phyloP scores from a whole-genome alignment of 179 eudicot genomes.

The Beta macrorhiza region DNA sequence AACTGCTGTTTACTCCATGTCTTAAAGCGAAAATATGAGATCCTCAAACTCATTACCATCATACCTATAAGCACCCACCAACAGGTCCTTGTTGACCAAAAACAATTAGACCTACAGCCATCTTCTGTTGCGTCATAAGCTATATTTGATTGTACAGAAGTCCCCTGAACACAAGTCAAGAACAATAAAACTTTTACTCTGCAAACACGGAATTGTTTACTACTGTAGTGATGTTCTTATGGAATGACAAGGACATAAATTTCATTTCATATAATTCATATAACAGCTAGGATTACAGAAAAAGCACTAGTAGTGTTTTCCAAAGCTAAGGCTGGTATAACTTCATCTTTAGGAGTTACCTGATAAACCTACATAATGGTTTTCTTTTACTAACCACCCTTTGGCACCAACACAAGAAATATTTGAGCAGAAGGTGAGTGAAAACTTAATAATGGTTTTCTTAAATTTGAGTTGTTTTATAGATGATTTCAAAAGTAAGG shows the following conservation, averaged over 20 bases:
- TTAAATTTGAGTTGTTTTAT: neutral
- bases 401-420: neutral
- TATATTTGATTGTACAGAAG: constrained; percentile 7
- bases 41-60: constrained; percentile 38
- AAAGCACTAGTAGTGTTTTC: neutral
- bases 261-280: neutral
- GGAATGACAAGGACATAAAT: neutral
- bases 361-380: neutral
- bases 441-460: neutral
- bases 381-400: neutral
- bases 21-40: constrained; percentile 28
- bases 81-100: constrained; percentile 39
- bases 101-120: constrained; percentile 27
- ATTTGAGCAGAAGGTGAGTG: too few species aligned
- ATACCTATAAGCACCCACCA: constrained; percentile 53
- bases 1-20: constrained; percentile 35
- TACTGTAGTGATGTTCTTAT: too few species aligned
- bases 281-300: neutral
- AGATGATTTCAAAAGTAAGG: neutral
- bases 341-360: neutral
- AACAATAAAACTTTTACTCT: neutral
- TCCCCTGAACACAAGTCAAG: constrained; percentile 9
- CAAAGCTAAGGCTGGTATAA: neutral
- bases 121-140: constrained; percentile 18
- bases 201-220: neutral